Base-by-base conservation (phyloP, 306 rosid genomes). In the Spatholobus suberectus region DNA sequence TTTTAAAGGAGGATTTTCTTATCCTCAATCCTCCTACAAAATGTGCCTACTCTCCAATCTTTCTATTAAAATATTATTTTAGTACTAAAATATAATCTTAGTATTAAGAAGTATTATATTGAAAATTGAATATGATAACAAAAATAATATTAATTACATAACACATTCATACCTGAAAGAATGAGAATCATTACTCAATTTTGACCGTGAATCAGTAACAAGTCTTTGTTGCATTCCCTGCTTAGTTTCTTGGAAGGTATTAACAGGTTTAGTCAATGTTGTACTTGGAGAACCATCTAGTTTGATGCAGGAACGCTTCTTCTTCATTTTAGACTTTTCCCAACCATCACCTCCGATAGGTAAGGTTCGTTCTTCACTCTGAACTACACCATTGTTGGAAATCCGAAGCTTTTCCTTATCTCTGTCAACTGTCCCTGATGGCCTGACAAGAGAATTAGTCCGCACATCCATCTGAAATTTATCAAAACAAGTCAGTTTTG, bases 311-410 rank as follows among this genome's bases (percentile, higher is more conserved):
- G 99, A 96, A 51, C 99, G 96, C 84, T 93, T 96, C 82, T 91
- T 96, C 89, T 92, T 96, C 98, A 96, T 92, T 89, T 94, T 96
- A 77, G 94, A 85, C 87, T 94, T 96, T 75, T 96, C 99, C 99
- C 99, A 96, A 81, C 99, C 94, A 84, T 93, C 99, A 70, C 88
- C 97, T 44, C 93, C 94, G 76, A 90, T 86, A 47, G 97, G 85
- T 85, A 93, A 86, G 82, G 84, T 83, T 54, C 98, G 92, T 71
- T 92, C 99, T 79, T 96, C 98, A 63, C 91, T 93, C 87, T 86
- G 96, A 88, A 87, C 88, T 8, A 89, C 86, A 80, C 96, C 85
- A 74, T 89, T 87, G 78, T 76, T 89, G 70, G 94, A 81, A 94
- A 87, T 87, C 82, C 98, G 90, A 82, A 73, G 82, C 82, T 89